Conservation (phyloP, 2,329 filamentous ascomycete species). For the Fusarium newnesense region DNA sequence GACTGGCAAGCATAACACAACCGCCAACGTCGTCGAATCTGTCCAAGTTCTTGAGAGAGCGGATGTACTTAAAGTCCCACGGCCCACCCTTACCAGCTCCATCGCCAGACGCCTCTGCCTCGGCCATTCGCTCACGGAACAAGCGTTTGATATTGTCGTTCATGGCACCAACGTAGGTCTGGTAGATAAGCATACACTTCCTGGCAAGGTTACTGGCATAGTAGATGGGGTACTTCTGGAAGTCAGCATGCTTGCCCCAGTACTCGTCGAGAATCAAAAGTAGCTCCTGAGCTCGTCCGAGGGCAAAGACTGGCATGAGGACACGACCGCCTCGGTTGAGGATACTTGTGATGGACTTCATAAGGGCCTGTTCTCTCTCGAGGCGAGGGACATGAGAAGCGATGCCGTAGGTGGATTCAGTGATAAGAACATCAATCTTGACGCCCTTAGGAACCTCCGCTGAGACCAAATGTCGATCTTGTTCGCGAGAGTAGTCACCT, state of each 20-base stretch:
- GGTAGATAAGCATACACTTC: conserved; percentile 98
- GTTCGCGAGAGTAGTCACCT: conserved; percentile 95
- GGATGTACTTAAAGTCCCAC: conserved; percentile 97
- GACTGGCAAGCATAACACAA: conserved; percentile 96
- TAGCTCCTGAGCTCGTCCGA: conserved; percentile 93
- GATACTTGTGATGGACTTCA: conserved; percentile 94
- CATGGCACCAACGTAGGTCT: conserved; percentile 98
- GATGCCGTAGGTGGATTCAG: conserved; percentile 96
- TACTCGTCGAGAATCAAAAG: conserved; percentile 96
- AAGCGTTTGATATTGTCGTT: conserved; percentile 98
- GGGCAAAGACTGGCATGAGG: conserved; percentile 93
- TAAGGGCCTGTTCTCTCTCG: conserved; percentile 90
- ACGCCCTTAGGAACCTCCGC: conserved; percentile 88
- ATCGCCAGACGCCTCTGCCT: conserved; percentile 84
- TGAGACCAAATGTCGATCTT: conserved; percentile 94
- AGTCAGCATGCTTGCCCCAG: conserved; percentile 89
- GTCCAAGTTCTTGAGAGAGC: conserved; percentile 91
- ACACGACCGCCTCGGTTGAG: conserved; percentile 92
- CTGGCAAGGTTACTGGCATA: conserved; percentile 95
- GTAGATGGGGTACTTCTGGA: conserved; percentile 93
- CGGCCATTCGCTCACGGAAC: conserved; percentile 92
- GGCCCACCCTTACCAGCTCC: conserved; percentile 81
- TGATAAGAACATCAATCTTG: conserved; percentile 96
- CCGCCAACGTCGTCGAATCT: conserved; percentile 95
- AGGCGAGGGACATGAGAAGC: conserved; percentile 90